Evolutionary conservation across 768 basidiomycete species (phyloP), one percentile per base, ranked within the genome.

Genomic region (Tylopilus felleus): DNA sequence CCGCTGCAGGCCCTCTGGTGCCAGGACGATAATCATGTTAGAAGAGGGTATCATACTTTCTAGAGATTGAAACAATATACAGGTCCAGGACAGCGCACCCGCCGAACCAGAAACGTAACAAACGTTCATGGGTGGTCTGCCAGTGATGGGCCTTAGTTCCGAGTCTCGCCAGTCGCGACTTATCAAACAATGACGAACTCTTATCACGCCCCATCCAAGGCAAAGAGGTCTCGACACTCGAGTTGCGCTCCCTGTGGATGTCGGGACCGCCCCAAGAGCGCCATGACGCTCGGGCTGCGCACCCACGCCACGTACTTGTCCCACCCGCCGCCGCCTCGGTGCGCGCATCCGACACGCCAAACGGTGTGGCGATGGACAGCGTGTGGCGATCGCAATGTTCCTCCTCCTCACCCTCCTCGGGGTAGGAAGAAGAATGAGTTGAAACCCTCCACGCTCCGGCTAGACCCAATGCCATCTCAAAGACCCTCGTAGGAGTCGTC

Each of bases 381-480:
- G 51, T 47, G 31, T 61, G 50, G n/a, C 41, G 63, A 63, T 40
- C 51, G 52, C 73, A 60, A 54, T 59, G 61, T 45, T 50, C 61
- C 65, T 39, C 63, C 70, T 48, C 49, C 71, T 35, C 58, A 49
- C 55, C 52, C 53, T 55, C 49, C 67, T 50, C 63, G 67, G 7
- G 77, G 74, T 52, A 77, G 73, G 55, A 68, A 65, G 43, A 80
- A 82, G 66, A 71, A 86, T 46, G 83, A 86, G 54, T 73, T 88
- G 16, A 79, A 82, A 22, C 88, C 71, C 0, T 62, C 69, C 42
- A 52, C 71, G 14, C 58, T 69, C 23, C 63, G 58, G 19, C 19
- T n/a, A 19, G 60, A 65, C 40, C 39, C 59, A 35, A 46, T 45
- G 23, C 61, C 53, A 31, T 63, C 49, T 46, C 65, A 56, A 13